Conservation (phyloP, 192 early-diverging fungal species). For the Coemansia sp. region DNA sequence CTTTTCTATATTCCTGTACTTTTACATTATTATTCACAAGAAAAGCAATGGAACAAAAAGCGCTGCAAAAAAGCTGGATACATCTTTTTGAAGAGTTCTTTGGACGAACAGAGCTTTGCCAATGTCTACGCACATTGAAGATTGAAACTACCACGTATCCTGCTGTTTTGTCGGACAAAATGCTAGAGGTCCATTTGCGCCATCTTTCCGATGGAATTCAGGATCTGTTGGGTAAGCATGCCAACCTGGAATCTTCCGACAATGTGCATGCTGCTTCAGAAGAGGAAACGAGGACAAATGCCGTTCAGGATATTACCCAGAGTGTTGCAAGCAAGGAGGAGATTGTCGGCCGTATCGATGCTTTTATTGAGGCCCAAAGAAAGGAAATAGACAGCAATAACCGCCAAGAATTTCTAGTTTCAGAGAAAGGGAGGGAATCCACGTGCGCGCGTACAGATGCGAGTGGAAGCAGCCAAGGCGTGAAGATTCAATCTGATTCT, state of each 20-base stretch:
- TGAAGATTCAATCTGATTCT: constrained; percentile 76
- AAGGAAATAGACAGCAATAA: constrained; percentile 65
- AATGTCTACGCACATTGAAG: constrained; percentile 38
- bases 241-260: not conserved
- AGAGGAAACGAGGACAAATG: not conserved
- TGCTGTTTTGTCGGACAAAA: not conserved
- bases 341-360: constrained; percentile 55
- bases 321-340: constrained; percentile 46
- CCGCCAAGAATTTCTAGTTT: constrained; percentile 61
- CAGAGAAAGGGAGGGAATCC: constrained; percentile 12
- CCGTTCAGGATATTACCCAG: not conserved
- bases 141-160: constrained; percentile 39
- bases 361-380: constrained; percentile 58
- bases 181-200: constrained; percentile 17
- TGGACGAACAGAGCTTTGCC: constrained; percentile 26
- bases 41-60: not conserved
- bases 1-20: not conserved
- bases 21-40: not conserved
- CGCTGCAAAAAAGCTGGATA: constrained; percentile 15
- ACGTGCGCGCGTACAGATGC: constrained; percentile 75
- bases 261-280: not conserved
- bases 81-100: constrained; percentile 36
- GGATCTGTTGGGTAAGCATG: constrained; percentile 1
- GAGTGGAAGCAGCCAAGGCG: constrained; percentile 68
- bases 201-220: constrained; percentile 23